Evolutionary conservation across 495 filamentous ascomycete species (phyloP), one percentile per base, ranked within the genome.

Genomic region (Aeminium ludgeri): DNA sequence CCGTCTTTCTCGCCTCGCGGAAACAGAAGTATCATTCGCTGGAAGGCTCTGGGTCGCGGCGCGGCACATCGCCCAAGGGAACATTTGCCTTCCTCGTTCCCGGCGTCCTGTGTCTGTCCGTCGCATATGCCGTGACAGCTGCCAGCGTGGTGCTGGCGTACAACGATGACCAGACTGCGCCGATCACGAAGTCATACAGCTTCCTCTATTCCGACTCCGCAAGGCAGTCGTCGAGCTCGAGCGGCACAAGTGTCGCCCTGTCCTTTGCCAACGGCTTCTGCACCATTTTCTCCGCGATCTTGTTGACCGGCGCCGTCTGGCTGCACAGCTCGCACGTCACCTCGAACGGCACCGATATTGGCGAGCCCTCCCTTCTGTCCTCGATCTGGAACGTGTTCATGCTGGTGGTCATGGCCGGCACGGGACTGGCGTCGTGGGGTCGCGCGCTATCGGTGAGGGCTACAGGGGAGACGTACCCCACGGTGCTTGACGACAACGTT

Each of bases 281-380:
- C 3, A 12, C 25, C 12, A 39, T 39, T 19, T 39, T 39, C 36
- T 28, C 19, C 19, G 25, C 36, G 7, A 29, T 20, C 12, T 19
- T 39, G 8, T 12, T 39, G 17, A 39, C 20, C 20, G 36, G 36
- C 36, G 36, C 17, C 18, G 36, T 39, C 10, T 39, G 36, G 36
- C 20, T 39, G 11, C 20, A 39, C 23, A 25, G 17, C 8, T 12
- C 10, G 8, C 36, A 39, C 17, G 19, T 39, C 19, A 25, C 20
- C 10, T 25, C 36, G 10, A 39, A 39, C 23, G 36, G 36, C 36
- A 39, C 36, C 7, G 18, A 12, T n/a, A 15, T 27, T 12, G 17
- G 17, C 5, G 12, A 13, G 20, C 36, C 36, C n/a, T 12, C 20
- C 2, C 10, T 18, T 7, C 20, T 27, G 20, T 39, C 36, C n/a